Conservation (phyloP, 345 rosid genomes). For the Iberis pinnata region DNA sequence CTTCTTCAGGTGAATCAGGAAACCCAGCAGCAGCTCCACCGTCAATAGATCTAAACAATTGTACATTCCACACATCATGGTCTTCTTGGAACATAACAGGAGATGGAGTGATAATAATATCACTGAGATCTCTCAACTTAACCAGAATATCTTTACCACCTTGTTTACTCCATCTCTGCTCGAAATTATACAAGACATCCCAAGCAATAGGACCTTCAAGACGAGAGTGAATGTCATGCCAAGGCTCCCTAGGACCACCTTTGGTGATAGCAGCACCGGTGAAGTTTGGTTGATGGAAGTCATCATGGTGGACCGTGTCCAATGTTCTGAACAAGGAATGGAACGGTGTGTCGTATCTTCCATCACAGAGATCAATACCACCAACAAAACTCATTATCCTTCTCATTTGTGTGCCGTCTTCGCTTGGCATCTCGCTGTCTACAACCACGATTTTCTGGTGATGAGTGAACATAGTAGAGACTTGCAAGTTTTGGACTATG, state of each 20-base stretch:
- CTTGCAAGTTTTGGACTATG: slow-evolving; percentile 69
- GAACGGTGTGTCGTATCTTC: slow-evolving; percentile 86
- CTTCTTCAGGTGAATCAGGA: slow-evolving; percentile 95
- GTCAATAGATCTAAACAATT: slow-evolving; percentile 90
- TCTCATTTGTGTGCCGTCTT: slow-evolving; percentile 49
- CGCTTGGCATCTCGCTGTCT: slow-evolving; percentile 66
- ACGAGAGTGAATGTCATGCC: slow-evolving; percentile 98
- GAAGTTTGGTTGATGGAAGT: slow-evolving; percentile 98
- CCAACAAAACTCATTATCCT: slow-evolving; percentile 93
- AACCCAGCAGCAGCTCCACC: slow-evolving; percentile 99
- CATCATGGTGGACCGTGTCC: slow-evolving; percentile 94
- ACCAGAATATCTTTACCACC: slow-evolving; percentile 86
- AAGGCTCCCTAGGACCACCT: slow-evolving; percentile 99
- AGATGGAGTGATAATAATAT: slow-evolving; percentile 81
- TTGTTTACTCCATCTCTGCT: slow-evolving; percentile 96
- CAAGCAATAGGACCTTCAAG: slow-evolving; percentile 99
- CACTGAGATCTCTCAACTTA: slow-evolving; percentile 67
- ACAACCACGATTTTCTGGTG: slow-evolving; percentile 97
- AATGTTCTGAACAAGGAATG: slow-evolving; percentile 95
- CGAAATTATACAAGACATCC: slow-evolving; percentile 93
- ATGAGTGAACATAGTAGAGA: slow-evolving; percentile 94
- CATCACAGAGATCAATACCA: slow-evolving; percentile 96
- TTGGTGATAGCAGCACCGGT: slow-evolving; percentile 65
- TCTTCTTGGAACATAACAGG: slow-evolving; percentile 81
- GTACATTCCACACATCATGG: slow-evolving; percentile 86